Base-by-base conservation (phyloP, 148 eudicot species). In the Cornus florida region DNA sequence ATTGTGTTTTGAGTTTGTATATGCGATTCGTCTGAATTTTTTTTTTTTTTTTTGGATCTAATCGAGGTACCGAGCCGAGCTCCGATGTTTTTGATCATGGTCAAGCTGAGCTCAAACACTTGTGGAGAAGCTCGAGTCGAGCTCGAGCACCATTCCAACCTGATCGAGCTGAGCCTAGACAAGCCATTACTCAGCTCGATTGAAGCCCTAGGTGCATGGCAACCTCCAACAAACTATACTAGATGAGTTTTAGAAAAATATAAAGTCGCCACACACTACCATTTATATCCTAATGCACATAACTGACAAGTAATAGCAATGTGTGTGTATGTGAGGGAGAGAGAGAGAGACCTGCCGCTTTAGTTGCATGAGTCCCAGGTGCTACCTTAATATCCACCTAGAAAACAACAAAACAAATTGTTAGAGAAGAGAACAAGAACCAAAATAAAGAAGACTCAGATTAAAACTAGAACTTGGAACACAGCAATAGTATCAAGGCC, bases 371-470 rank as follows among this genome's bases (percentile, higher is more conserved):
- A 81, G 95, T 85, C 72, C 98, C 98, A 31, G 98, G 98, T 22
- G 98, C 98, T 72, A 94, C 92, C 88, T 90, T 88, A 76, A 92
- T 94, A 84, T 94, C 98, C 79, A 94, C 92, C 97, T 94, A 81
- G 53, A 79, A 76, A 82, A 64, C 76, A 73, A 83, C 53, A 77
- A 57, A 4, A 35, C 5, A 2, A 4, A 35, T 69, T 32, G 65
- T 13, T 19, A 69, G 24, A 65, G 39, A 5, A 4, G 38, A 35
- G 3, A 35, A 35, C 4, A 35, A 35, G 16, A 28, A 60, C 70
- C 57, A 75, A 11, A 53, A 32, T 35, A 66, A 67, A 6, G n/a
- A 50, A 48, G 65, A 69, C 32, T 28, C 14, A 59, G 33, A 62
- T 62, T 6, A 62, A 62, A 17, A 20, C 3, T 17, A 62, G 66